Evolutionary conservation across 495 filamentous ascomycete genomes (phyloP), one percentile per base, ranked within the genome.

Genomic region (Friedmanniomyces endolithicus): DNA sequence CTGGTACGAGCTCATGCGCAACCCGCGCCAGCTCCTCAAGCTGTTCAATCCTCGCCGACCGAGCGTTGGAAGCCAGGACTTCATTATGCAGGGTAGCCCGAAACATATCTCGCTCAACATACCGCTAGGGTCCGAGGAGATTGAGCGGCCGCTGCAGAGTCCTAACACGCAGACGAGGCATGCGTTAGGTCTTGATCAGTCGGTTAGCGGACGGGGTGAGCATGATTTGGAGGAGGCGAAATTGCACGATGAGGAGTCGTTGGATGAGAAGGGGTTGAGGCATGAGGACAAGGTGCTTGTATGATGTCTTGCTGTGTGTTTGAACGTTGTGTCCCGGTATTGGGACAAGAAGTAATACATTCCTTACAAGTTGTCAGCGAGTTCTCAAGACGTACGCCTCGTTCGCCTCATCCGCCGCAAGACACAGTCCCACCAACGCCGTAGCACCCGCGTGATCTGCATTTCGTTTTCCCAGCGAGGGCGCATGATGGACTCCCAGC

Each of bases 1-100:
- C 52, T 71, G 67, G 68, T 57, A 34, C 17, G 56, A 63, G 31
- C 48, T 69, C 44, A 31, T 69, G 43, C 35, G 25, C 14, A 23
- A 50, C 48, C 54, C 55, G 11, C 50, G 34, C 48, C 45, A 47
- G 39, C 11, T 53, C 11, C 37, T 53, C 7, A n/a, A 8, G 16
- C 14, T 44, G 2, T 48, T 55, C 41, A 11, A 22, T 12, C 16
- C 8, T 6, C 52, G 52, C 11, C n/a, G 52, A 27, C 16, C 41
- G 11, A 55, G 52, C 22, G 22, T 47, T 9, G 33, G 52, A 1
- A 55, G 52, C 44, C 52, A 55, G 43, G 52, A 55, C 44, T 55
- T 55, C 44, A 48, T 55, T 43, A 55, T 55, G 52, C 41, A 47
- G 33, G 25, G 11, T 7, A 35, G 16, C 22, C 52, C 52, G 41